Percentiles rank a stretch among this genome's conserved stretches.
Conservation (phyloP, 1,284 basidiomycete genomes). For the Ustilago trichophora region DNA sequence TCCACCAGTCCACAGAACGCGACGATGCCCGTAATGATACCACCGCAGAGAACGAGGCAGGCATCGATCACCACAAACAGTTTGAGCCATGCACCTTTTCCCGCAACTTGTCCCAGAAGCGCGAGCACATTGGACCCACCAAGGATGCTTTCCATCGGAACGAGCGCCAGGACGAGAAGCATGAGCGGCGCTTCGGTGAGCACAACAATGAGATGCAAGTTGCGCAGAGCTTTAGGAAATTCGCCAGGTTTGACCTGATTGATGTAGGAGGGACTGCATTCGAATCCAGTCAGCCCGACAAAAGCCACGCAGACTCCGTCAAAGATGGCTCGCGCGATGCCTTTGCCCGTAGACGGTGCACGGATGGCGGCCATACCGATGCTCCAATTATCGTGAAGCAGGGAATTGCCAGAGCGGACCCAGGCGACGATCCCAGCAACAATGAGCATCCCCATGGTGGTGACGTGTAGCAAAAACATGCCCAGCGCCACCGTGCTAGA, state of each 20-base stretch:
- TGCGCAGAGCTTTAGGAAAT: conserved; percentile 49
- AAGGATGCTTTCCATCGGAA: conserved; percentile 35
- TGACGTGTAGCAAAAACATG: conserved; percentile 49
- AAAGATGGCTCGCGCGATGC: conserved; percentile 43
- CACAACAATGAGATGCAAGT: conserved; percentile 40
- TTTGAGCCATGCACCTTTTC: conserved; percentile 42
- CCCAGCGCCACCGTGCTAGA: conserved; percentile 45
- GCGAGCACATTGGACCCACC: conserved; percentile 47
- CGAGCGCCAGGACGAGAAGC: conserved; percentile 44
- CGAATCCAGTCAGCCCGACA: conserved; percentile 56
- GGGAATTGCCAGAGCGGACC: conserved; percentile 32
- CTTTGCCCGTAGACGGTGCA: conserved; percentile 23
- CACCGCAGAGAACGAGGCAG: conserved; percentile 49
- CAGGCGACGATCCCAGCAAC: conserved; percentile 47
- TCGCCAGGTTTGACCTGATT: conserved; percentile 43
- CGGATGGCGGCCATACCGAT: conserved; percentile 20
- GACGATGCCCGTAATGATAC: conserved; percentile 52
- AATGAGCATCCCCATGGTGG: conserved; percentile 51
- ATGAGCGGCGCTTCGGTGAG: conserved; percentile 51
- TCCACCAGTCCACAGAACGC: conserved; percentile 41
- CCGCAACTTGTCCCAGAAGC: conserved; percentile 27
- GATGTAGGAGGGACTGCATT: conserved; percentile 52
- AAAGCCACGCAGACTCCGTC: conserved; percentile 51
- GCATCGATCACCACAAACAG: conserved; percentile 52
- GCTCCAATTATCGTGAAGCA: conserved; percentile 43